These are phyloP conservation scores for Sphagnurus paluster DNA, from an alignment of 1,284 basidiomycete species.

Conservation along the genomic window DNA sequence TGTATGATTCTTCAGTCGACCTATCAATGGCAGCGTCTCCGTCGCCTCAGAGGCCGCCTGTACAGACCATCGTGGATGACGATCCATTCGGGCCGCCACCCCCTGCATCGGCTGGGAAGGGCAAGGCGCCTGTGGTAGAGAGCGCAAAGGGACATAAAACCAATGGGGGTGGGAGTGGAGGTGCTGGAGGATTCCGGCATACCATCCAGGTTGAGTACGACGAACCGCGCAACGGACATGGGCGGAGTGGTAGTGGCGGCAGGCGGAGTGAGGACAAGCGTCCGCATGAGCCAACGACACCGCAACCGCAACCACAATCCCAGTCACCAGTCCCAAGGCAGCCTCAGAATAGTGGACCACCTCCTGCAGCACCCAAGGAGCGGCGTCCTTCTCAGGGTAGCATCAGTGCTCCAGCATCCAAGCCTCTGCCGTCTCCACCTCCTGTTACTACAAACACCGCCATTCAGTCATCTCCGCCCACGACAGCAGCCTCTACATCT, in stretches of 20 bases:
- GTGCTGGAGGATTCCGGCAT: constrained; percentile 46
- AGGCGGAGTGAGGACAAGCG: constrained; percentile 16
- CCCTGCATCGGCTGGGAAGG: constrained; percentile 15
- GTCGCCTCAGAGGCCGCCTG: constrained; percentile 21
- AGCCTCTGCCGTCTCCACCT: constrained; percentile 37
- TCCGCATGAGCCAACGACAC: background rate
- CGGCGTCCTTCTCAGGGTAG: constrained; percentile 33
- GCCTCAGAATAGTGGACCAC: constrained; percentile 2
- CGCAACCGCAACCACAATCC: background rate
- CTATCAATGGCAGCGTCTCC: constrained; percentile 24
- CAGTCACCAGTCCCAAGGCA: background rate
- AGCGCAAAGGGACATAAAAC: constrained; percentile 23
- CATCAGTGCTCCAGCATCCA: constrained; percentile 21
- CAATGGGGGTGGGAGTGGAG: constrained; percentile 23
- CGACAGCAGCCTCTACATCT: constrained; percentile 8
- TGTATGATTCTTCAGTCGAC: constrained; percentile 41
- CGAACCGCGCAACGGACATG: constrained; percentile 34
- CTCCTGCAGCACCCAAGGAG: constrained; percentile 24
- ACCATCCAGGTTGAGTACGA: constrained; percentile 94
- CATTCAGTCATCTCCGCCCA: constrained; percentile 15
- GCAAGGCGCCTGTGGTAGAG: constrained; percentile 6
- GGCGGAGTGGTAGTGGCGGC: constrained; percentile 23
- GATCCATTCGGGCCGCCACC: constrained; percentile 45
- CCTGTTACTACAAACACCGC: constrained; percentile 2
- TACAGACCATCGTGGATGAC: constrained; percentile 39